Percentiles rank a stretch among this genome's conserved stretches.
Conservation (phyloP, 2,329 filamentous ascomycete species). For the Fusarium metavorans region DNA sequence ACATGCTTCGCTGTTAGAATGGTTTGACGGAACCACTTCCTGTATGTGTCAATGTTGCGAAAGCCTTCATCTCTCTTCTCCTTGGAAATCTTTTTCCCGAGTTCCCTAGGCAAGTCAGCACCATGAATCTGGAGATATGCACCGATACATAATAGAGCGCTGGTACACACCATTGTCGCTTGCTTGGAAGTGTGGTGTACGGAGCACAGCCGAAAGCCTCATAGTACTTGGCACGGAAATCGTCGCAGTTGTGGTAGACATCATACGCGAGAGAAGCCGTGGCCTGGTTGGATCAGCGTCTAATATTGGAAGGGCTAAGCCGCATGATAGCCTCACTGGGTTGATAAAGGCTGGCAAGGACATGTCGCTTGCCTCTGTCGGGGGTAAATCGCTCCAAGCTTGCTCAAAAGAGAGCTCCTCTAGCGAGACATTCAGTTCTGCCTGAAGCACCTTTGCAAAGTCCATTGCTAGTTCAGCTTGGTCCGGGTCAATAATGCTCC, state of each 20-base stretch:
- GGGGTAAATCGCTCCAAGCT: neutral
- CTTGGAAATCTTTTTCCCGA: neutral
- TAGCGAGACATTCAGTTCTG: neutral
- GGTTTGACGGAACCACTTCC: neutral
- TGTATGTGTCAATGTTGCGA: neutral
- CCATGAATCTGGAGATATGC: neutral
- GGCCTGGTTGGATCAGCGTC: neutral
- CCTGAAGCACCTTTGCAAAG: neutral
- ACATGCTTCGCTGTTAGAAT: neutral
- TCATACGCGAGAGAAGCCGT: neutral
- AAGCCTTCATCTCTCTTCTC: neutral
- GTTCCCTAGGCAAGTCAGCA: neutral
- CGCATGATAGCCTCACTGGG: neutral
- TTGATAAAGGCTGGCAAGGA: neutral
- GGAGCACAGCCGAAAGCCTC: neutral
- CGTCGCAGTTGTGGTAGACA: neutral
- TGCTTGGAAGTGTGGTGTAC: neutral
- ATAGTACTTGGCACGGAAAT: neutral
- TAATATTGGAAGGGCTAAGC: neutral
- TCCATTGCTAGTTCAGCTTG: neutral
- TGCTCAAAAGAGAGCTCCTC: neutral
- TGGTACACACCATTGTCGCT: neutral
- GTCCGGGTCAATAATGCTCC: neutral
- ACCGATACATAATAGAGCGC: neutral
- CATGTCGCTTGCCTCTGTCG: neutral